Conservation (phyloP, 805 yeast genomes). For the Kodamaea jinghongensis region DNA sequence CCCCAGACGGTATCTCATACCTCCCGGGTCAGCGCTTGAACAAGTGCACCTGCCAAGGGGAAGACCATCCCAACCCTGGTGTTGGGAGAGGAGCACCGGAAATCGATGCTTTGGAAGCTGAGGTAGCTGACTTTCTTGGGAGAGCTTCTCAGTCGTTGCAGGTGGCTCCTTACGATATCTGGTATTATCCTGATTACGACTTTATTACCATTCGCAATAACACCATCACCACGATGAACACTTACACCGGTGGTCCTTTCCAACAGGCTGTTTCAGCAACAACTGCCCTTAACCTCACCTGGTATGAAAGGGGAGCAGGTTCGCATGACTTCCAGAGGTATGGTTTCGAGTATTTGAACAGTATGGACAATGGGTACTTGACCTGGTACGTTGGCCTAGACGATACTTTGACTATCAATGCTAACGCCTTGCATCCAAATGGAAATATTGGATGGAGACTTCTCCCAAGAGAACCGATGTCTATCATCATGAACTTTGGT, state of each 20-base stretch:
- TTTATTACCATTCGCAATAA: conserved; percentile 27
- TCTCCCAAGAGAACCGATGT: conserved; percentile 38
- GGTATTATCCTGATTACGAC: conserved; percentile 42
- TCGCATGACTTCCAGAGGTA: conserved; percentile 29
- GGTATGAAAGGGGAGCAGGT: conserved; percentile 28
- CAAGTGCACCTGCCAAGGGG: conserved; percentile 32
- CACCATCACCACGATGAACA: conserved; percentile 33
- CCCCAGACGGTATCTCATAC: conserved; percentile 38
- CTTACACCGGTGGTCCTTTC: conserved; percentile 36
- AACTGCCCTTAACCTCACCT: conserved; percentile 33
- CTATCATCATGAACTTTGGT: conserved; percentile 39
- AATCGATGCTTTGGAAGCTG: conserved; percentile 25
- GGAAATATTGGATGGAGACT: conserved; percentile 38
- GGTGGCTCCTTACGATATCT: conserved; percentile 44
- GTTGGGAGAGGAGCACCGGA: conserved; percentile 40
- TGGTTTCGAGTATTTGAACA: conserved; percentile 35
- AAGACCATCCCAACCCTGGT: conserved; percentile 38
- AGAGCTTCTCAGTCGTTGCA: conserved; percentile 39
- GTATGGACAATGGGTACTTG: conserved; percentile 27
- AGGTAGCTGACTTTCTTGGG: conserved; percentile 15
- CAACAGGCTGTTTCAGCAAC: conserved; percentile 41
- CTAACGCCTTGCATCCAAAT: conserved; percentile 37
- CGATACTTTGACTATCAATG: conserved; percentile 26
- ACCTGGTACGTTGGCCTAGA: conserved; percentile 32
- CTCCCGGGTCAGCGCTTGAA: conserved; percentile 37